Evolutionary conservation across 1,284 basidiomycete genomes (phyloP).

Genomic region (Ceratobasidium sp.): DNA sequence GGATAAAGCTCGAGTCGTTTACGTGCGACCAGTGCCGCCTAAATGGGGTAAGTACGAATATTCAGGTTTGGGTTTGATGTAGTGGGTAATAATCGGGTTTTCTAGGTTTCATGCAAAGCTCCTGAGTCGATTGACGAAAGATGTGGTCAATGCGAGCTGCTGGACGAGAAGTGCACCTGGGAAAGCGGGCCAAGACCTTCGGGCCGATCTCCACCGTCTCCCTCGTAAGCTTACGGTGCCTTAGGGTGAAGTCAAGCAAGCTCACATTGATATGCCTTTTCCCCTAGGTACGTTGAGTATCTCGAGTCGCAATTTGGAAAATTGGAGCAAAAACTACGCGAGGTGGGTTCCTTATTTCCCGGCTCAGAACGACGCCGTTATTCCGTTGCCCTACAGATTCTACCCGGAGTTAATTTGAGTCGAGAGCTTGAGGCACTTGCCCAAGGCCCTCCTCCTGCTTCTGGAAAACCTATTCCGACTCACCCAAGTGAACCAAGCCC

Average conservation of each 20-base stretch:
- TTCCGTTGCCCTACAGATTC: constrained; percentile 9
- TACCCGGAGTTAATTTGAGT: constrained; percentile 34
- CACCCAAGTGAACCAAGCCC: neutral
- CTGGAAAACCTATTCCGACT: neutral
- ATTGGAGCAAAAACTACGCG: constrained; percentile 18
- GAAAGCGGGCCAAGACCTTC: constrained; percentile 16
- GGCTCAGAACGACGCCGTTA: neutral
- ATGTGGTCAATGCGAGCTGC: constrained; percentile 20
- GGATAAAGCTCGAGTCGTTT: constrained; percentile 26
- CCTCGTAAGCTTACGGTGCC: constrained; percentile 10
- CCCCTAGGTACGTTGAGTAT: constrained; percentile 17
- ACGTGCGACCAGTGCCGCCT: constrained; percentile 22
- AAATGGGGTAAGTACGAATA: neutral
- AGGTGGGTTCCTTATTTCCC: constrained; percentile 13
- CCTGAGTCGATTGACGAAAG: constrained; percentile 31
- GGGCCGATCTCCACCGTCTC: constrained; percentile 33
- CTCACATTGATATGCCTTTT: neutral
- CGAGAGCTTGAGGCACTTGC: constrained; percentile 35
- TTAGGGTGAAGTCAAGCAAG: neutral
- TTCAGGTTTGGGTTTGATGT: neutral
- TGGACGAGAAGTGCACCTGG: neutral
- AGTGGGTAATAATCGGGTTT: neutral
- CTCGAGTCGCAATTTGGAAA: constrained; percentile 25
- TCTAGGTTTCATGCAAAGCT: constrained; percentile 19
- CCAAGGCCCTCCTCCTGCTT: neutral